A percentile compares a stretch with the other conserved stretches of the same genome.
These are phyloP conservation scores for Trichoderma erinaceum DNA, from an alignment of 495 filamentous ascomycete genomes.

Conservation along the genomic window DNA sequence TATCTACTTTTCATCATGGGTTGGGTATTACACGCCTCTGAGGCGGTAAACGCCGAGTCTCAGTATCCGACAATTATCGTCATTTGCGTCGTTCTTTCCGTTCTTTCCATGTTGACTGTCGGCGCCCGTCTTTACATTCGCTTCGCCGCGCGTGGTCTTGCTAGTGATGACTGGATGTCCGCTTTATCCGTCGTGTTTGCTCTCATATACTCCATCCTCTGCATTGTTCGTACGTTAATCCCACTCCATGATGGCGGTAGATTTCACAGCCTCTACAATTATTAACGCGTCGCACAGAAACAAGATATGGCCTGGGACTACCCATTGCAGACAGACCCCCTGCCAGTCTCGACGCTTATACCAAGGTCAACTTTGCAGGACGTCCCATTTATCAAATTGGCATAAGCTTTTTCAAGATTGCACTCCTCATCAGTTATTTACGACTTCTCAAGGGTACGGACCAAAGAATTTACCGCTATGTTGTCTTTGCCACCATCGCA, in stretches of 20 bases:
- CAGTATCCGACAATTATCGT: conserved; percentile 26
- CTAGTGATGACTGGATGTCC: conserved; percentile 28
- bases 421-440: conserved; percentile 52
- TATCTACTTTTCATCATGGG: conserved; percentile 21
- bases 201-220: conserved; percentile 44
- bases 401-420: conserved; percentile 54
- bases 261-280: too few species aligned
- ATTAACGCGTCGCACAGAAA: conserved; percentile 32
- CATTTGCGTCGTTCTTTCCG: conserved; percentile 23
- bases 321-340: conserved; percentile 37
- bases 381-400: conserved; percentile 55
- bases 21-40: conserved; percentile 27
- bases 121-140: conserved; percentile 24
- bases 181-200: conserved; percentile 32
- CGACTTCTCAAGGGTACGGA: conserved; percentile 45
- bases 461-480: conserved; percentile 38
- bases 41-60: conserved; percentile 25
- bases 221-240: conserved; percentile 42
- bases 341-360: conserved; percentile 36
- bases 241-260: too few species aligned
- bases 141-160: conserved; percentile 23
- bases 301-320: conserved; percentile 46
- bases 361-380: conserved; percentile 48
- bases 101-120: conserved; percentile 21
- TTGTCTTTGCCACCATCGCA: conserved; percentile 44